These are phyloP conservation scores for Melastoma malabathricum DNA, from an alignment of 345 rosid genomes.

Conservation along the genomic window DNA sequence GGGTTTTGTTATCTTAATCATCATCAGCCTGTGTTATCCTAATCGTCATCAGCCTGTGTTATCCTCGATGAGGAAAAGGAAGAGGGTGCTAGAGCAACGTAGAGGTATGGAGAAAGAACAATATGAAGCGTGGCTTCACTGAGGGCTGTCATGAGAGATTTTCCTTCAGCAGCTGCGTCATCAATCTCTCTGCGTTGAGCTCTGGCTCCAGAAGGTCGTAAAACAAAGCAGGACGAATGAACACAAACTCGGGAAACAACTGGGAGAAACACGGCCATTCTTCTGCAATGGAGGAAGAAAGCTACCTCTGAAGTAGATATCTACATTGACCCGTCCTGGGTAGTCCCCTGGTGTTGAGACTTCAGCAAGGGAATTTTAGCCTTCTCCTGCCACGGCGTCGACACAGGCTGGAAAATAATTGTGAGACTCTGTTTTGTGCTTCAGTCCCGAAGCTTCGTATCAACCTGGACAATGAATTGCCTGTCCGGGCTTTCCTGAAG, in stretches of 20 bases:
- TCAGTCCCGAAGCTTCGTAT: conserved; percentile 56
- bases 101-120: too few species aligned
- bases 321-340: conserved; percentile 14
- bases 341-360: conserved; percentile 13
- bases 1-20: too few species aligned
- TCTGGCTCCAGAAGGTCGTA: conserved; percentile 47
- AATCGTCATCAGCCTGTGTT: too few species aligned
- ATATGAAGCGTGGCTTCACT: too few species aligned
- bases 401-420: conserved; percentile 60
- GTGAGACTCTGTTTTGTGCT: conserved; percentile 51
- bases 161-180: conserved; percentile 67
- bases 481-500: conserved; percentile 34
- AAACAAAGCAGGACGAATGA: conserved; percentile 6
- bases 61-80: too few species aligned
- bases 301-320: conserved; percentile 42
- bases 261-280: not conserved
- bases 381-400: conserved; percentile 55
- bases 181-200: conserved; percentile 59
- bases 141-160: conserved; percentile 27
- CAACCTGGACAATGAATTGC: conserved; percentile 64
- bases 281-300: not conserved
- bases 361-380: conserved; percentile 26
- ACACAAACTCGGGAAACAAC: not conserved
- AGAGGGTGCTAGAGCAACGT: too few species aligned
- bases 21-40: too few species aligned